Evolutionary conservation across 2,329 filamentous ascomycete species (phyloP).

Genomic region (Knufia fluminis): DNA sequence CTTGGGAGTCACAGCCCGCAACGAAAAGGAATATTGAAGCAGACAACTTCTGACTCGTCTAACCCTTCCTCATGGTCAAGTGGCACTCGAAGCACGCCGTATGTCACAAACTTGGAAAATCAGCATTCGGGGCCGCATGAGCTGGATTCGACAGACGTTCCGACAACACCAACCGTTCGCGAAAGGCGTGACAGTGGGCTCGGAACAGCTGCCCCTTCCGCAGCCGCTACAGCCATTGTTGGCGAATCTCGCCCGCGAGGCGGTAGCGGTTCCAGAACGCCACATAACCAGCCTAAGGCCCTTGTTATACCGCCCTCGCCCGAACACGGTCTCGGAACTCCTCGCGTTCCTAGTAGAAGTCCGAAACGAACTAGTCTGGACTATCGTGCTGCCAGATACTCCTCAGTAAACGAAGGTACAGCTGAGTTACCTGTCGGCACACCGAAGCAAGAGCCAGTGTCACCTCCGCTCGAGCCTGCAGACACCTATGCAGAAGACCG

Average conservation of each 20-base stretch:
- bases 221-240: constrained; percentile 10
- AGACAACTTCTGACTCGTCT: constrained; percentile 6
- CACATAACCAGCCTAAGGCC: background rate
- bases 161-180: constrained; percentile 7
- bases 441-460: background rate
- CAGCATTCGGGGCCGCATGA: background rate
- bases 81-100: background rate
- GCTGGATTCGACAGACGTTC: constrained; percentile 2
- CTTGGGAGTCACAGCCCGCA: constrained; percentile 1
- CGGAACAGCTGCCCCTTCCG: constrained; percentile 10
- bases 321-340: background rate
- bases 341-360: constrained; percentile 4
- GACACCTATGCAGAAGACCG: background rate
- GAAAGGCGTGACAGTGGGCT: constrained; percentile 15
- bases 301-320: background rate
- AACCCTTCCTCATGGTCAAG: constrained; percentile 1
- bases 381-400: constrained; percentile 1
- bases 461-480: constrained; percentile 5
- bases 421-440: constrained; percentile 1
- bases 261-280: background rate
- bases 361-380: constrained; percentile 3
- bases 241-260: background rate
- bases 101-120: background rate
- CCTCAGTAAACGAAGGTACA: constrained; percentile 6
- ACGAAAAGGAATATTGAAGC: constrained; percentile 6